Evolutionary conservation across 2,329 filamentous ascomycete species (phyloP).

Genomic region (Penicillium freii): DNA sequence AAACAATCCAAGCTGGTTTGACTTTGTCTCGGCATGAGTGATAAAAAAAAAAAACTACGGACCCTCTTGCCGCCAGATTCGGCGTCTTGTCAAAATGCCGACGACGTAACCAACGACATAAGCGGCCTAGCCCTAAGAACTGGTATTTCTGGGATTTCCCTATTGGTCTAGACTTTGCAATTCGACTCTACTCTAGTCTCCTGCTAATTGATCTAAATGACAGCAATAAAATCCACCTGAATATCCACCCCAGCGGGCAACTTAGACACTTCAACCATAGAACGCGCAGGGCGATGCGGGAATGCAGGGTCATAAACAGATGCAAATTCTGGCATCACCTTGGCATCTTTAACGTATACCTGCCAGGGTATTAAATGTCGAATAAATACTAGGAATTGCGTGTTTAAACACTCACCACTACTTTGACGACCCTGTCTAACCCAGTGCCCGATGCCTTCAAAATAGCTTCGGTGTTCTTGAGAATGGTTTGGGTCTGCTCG

Average conservation of each 20-base stretch:
- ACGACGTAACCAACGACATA: too few species aligned
- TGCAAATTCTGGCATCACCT: conserved; percentile 12
- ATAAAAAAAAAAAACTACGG: too few species aligned
- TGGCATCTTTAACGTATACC: conserved; percentile 18
- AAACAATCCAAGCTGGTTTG: not conserved
- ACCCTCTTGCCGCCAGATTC: too few species aligned
- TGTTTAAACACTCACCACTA: conserved; percentile 44
- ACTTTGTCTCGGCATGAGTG: too few species aligned
- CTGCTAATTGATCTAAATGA: too few species aligned
- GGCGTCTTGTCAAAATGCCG: too few species aligned
- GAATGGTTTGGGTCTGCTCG: conserved; percentile 49
- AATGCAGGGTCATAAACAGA: conserved; percentile 12
- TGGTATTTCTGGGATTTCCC: too few species aligned
- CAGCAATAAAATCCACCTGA: too few species aligned
- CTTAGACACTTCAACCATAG: conserved; percentile 15
- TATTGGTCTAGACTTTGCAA: too few species aligned
- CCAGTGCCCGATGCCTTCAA: conserved; percentile 72
- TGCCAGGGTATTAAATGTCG: not conserved
- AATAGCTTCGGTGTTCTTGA: conserved; percentile 69
- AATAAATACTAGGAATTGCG: not conserved
- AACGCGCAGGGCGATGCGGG: conserved; percentile 14
- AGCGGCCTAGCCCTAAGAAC: too few species aligned
- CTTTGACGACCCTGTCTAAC: conserved; percentile 75
- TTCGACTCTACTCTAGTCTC: too few species aligned
- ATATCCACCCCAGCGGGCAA: conserved; percentile 5